Conservation (phyloP, 2,329 filamentous ascomycete species). For the Xylariaceae sp. region DNA sequence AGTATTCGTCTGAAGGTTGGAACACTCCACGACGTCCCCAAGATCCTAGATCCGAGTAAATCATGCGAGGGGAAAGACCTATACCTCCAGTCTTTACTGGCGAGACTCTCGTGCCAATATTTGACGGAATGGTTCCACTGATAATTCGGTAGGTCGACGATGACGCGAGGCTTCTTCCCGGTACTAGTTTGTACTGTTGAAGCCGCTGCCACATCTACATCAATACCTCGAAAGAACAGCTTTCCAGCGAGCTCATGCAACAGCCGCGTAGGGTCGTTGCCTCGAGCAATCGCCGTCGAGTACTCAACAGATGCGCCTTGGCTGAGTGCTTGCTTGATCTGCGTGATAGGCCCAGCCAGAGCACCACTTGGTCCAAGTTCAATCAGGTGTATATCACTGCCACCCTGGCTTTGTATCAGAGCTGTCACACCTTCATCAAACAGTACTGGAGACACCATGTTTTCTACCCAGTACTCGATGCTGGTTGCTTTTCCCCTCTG, state of each 20-base stretch:
- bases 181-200: slow-evolving; percentile 17
- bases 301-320: neutral
- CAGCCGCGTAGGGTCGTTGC: slow-evolving; percentile 6
- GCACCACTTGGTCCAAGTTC: slow-evolving; percentile 30
- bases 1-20: slow-evolving; percentile 18
- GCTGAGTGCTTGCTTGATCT: slow-evolving; percentile 23
- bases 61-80: slow-evolving; percentile 22
- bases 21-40: slow-evolving; percentile 16
- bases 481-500: neutral
- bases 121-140: slow-evolving; percentile 28
- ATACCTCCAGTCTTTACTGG: slow-evolving; percentile 29
- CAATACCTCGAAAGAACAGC: slow-evolving; percentile 20
- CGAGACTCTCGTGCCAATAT: slow-evolving; percentile 28
- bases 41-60: slow-evolving; percentile 24
- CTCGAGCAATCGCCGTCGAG: slow-evolving; percentile 20
- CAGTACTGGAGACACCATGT: slow-evolving; percentile 34
- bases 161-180: neutral
- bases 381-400: slow-evolving; percentile 26
- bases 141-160: slow-evolving; percentile 34
- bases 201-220: slow-evolving; percentile 21
- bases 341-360: slow-evolving; percentile 27
- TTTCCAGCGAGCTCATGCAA: slow-evolving; percentile 28
- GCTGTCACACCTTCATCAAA: slow-evolving; percentile 26
- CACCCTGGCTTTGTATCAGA: slow-evolving; percentile 7
- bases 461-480: slow-evolving; percentile 33